These are phyloP conservation scores for Novymonas esmeraldas DNA, from an alignment of 208 protist species.

Conservation along the genomic window DNA sequence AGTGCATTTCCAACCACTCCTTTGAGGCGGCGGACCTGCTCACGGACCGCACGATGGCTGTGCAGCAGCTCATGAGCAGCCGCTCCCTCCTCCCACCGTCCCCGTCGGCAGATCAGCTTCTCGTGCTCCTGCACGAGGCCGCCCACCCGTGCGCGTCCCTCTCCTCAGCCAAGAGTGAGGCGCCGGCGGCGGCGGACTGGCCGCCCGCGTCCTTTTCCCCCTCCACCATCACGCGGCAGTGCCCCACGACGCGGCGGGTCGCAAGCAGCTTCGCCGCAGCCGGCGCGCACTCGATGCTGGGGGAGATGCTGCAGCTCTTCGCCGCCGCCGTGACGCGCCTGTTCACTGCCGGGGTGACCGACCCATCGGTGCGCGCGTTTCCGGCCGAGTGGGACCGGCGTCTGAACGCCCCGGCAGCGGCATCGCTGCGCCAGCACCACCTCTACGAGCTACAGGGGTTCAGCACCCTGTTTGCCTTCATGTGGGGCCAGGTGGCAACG, in stretches of 20 bases:
- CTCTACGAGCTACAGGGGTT: slow-evolving; percentile 83
- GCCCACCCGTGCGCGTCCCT: slow-evolving; percentile 2
- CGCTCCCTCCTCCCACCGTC: slow-evolving; percentile 45
- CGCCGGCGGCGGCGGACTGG: not conserved
- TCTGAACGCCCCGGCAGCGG: slow-evolving; percentile 15
- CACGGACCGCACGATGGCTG: slow-evolving; percentile 19
- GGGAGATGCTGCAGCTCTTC: slow-evolving; percentile 67
- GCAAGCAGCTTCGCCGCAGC: slow-evolving; percentile 64
- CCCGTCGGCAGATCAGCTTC: slow-evolving; percentile 30
- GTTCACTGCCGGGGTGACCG: slow-evolving; percentile 57
- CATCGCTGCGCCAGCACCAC: slow-evolving; percentile 30
- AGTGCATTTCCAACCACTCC: slow-evolving; percentile 13
- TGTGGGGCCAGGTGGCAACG: slow-evolving; percentile 54
- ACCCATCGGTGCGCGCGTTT: slow-evolving; percentile 40
- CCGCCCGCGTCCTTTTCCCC: slow-evolving; percentile 3
- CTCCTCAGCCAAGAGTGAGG: not conserved
- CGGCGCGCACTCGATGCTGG: slow-evolving; percentile 58
- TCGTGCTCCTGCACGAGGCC: slow-evolving; percentile 16
- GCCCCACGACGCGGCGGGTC: slow-evolving; percentile 44
- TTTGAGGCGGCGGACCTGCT: not conserved
- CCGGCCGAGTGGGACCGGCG: slow-evolving; percentile 59
- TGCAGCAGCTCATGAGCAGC: slow-evolving; percentile 24
- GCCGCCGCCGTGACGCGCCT: slow-evolving; percentile 42
- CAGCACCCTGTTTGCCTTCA: slow-evolving; percentile 58
- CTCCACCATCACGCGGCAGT: slow-evolving; percentile 9